These are phyloP conservation scores for Carex cristatella DNA, from an alignment of 176 grass and related monocot species.

Conservation along the genomic window DNA sequence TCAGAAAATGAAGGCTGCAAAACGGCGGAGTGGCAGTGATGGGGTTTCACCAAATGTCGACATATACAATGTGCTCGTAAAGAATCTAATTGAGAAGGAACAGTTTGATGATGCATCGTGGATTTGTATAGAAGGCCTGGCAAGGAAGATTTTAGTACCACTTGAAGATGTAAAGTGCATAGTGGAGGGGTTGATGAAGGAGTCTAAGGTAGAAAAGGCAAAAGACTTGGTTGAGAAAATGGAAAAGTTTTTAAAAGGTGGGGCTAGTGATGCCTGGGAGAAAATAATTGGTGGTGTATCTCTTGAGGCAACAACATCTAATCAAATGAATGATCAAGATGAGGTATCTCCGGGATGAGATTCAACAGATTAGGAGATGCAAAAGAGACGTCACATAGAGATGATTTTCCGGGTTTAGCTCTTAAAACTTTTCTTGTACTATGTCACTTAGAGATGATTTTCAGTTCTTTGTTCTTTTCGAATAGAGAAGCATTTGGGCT, in stretches of 20 bases:
- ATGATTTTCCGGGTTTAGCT: conserved; percentile 17
- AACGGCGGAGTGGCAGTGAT: conserved; percentile 58
- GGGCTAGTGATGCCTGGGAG: conserved; percentile 64
- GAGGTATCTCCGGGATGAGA: background rate
- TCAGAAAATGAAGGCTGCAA: conserved; percentile 80
- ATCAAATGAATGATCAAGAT: conserved; percentile 34
- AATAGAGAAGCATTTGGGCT: background rate
- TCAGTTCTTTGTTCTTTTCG: conserved; percentile 3
- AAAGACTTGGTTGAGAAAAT: conserved; percentile 62
- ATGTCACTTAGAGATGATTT: background rate
- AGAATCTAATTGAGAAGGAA: conserved; percentile 53
- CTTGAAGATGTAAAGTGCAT: conserved; percentile 71
- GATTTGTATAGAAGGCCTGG: conserved; percentile 63
- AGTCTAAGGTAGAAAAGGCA: conserved; percentile 42
- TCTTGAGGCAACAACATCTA: conserved; percentile 30
- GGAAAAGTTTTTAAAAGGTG: conserved; percentile 47
- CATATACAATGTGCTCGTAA: conserved; percentile 53
- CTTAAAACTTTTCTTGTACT: background rate
- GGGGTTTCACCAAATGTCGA: conserved; percentile 42
- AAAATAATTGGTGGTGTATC: conserved; percentile 55
- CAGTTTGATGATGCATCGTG: conserved; percentile 46
- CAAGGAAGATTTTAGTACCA: conserved; percentile 39
- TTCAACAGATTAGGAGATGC: conserved; percentile 1
- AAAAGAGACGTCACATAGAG: background rate
- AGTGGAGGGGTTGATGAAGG: conserved; percentile 60